Evolutionary conservation across 1,284 basidiomycete genomes (phyloP), one percentile per base, ranked within the genome.

Genomic region (Cryptococcus sp.): DNA sequence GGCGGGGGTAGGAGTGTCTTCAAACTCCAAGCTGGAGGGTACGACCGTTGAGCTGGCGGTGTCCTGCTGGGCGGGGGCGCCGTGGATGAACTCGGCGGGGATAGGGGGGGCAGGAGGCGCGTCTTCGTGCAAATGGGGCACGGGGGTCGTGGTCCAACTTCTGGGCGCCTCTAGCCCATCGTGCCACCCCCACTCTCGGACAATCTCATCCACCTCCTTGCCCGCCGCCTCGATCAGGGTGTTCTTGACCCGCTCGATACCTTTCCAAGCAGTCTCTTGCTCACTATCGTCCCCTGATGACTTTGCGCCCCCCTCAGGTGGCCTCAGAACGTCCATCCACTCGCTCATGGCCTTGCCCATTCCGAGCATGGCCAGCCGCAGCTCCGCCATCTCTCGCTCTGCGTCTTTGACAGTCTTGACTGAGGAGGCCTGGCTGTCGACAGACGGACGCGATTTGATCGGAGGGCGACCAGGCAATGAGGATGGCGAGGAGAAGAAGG

Each of bases 321-420:
- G 44, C 7, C 50, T 56, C 11, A 73, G 37, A 4, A 61, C 53
- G 12, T 63, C 61, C 44, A 77, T 51, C 72, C 71, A 73, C 37
- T 71, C 70, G 5, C 60, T 40, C 71, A 76, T 72, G 2, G 71
- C 72, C 57, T 73, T 73, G 46, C 74, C 74, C 74, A 76, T 76
- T 0, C 71, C 70, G 7, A 76, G 45, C 71, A 76, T 73, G 0
- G 72, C 71, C 18, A 76, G 54, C 21, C 69, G 63, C 37, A 76
- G 46, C 49, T 76, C 74, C 5, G 74, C 74, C 55, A 75, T 65
- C 49, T 76, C 69, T 36, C 69, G 52, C 59, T 76, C 74, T 4
- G 70, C 70, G 51, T 76, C 71, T 35, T 65, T 64, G n/a, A 72
- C 49, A 0, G 60, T 68, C 46, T 70, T 69, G 23, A 39, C 37